Conservation (phyloP, 371 early-diverging fungal species). For the Mortierella sp. region DNA sequence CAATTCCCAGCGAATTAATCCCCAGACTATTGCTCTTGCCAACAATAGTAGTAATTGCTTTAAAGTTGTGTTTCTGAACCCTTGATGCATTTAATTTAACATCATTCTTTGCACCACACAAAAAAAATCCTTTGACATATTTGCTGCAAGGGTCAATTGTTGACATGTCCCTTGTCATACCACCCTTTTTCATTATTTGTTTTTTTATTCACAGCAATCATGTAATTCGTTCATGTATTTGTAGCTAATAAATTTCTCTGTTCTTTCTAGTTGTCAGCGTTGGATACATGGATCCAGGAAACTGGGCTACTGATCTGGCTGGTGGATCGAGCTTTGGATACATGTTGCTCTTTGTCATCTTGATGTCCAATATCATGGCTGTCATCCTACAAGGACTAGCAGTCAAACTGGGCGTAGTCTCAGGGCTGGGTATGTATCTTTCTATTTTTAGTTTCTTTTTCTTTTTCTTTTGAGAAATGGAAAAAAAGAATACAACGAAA, state of each 20-base stretch:
- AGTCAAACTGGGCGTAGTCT: constrained; percentile 83
- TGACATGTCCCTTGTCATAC: no score
- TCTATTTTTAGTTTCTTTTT: constrained; percentile 7
- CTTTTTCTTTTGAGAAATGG: not conserved
- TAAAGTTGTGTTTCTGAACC: no score
- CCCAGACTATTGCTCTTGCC: no score
- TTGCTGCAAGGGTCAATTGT: no score
- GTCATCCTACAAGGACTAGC: constrained; percentile 82
- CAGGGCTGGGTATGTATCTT: constrained; percentile 64
- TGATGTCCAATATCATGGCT: constrained; percentile 83
- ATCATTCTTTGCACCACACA: no score
- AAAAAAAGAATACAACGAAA: not conserved
- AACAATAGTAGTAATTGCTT: no score
- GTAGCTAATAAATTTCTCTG: not conserved
- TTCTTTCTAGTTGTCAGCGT: constrained; percentile 60
- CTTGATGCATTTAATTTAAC: no score
- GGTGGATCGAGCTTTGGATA: constrained; percentile 85
- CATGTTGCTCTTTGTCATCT: constrained; percentile 76
- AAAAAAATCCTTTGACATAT: no score
- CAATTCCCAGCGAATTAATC: no score
- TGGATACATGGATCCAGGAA: constrained; percentile 81
- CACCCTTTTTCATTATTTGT: no score
- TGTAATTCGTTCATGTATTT: no score
- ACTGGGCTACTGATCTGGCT: constrained; percentile 81
- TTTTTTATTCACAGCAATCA: no score